Conservation (phyloP, 805 yeast genomes). For the Saturnispora serradocipensis region DNA sequence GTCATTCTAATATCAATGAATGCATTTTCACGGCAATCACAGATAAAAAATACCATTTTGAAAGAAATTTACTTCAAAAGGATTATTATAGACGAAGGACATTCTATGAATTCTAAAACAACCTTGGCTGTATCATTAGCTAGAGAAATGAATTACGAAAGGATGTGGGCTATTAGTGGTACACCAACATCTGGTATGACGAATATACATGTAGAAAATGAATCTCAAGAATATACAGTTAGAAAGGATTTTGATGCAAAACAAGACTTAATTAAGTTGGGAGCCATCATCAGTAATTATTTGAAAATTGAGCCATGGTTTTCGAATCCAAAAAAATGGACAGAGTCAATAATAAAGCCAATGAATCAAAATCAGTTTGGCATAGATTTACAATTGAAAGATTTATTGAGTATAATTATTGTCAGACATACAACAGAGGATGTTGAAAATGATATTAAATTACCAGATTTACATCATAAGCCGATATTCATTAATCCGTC, state of each 20-base stretch:
- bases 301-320: conserved; percentile 53
- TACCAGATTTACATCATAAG: conserved; percentile 52
- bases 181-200: conserved; percentile 70
- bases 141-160: conserved; percentile 41
- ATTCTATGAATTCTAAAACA: conserved; percentile 45
- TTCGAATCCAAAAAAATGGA: conserved; percentile 40
- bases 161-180: conserved; percentile 69
- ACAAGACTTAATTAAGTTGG: conserved; percentile 47
- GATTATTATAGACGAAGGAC: conserved; percentile 69
- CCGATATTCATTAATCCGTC: conserved; percentile 56
- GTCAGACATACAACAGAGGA: conserved; percentile 50
- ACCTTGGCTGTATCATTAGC: conserved; percentile 44
- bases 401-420: conserved; percentile 38
- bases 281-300: conserved; percentile 42
- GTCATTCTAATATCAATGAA: conserved; percentile 42
- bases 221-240: conserved; percentile 33
- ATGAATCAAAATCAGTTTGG: conserved; percentile 33
- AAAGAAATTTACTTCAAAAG: conserved; percentile 53
- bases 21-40: conserved; percentile 35
- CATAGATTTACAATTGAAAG: conserved; percentile 32
- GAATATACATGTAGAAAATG: conserved; percentile 37
- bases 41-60: conserved; percentile 29
- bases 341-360: conserved; percentile 37
- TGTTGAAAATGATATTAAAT: conserved; percentile 43
- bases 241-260: conserved; percentile 41